phyloP scores from a whole-genome alignment of 2,329 filamentous ascomycete genomes.

The Stemphylium lycopersici region DNA sequence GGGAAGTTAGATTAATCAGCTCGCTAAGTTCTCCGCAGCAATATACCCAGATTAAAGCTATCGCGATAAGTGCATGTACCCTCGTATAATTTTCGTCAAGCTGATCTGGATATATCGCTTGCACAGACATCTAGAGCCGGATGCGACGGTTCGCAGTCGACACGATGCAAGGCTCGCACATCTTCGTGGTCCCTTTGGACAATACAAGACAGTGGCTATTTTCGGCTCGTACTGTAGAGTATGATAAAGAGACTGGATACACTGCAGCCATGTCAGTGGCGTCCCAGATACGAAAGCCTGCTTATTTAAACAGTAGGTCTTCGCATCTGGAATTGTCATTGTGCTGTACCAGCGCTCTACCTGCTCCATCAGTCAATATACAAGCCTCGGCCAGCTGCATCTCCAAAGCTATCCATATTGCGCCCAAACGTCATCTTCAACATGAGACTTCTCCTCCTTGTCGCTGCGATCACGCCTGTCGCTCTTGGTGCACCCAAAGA shows the following conservation, averaged over 20 bases:
- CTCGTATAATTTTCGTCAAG: conserved; percentile 1
- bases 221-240: not conserved
- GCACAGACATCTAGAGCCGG: conserved; percentile 5
- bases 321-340: not conserved
- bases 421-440: not conserved
- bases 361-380: not conserved
- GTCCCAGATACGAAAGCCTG: conserved; percentile 4
- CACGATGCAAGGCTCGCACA: conserved; percentile 2
- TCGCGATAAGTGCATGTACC: not conserved
- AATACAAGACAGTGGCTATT: conserved; percentile 4
- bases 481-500: conserved; percentile 29
- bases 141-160: not conserved
- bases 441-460: conserved; percentile 23
- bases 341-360: not conserved
- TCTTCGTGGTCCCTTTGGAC: not conserved
- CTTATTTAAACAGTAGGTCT: conserved; percentile 15
- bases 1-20: conserved; percentile 17
- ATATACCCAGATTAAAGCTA: conserved; percentile 21
- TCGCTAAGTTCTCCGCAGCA: conserved; percentile 17
- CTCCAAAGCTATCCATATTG: not conserved
- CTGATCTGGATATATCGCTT: conserved; percentile 2
- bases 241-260: not conserved
- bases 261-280: conserved; percentile 14
- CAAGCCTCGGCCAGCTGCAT: not conserved
- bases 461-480: conserved; percentile 23